Conservation (phyloP, 495 filamentous ascomycete species). For the Cryomyces antarcticus region DNA sequence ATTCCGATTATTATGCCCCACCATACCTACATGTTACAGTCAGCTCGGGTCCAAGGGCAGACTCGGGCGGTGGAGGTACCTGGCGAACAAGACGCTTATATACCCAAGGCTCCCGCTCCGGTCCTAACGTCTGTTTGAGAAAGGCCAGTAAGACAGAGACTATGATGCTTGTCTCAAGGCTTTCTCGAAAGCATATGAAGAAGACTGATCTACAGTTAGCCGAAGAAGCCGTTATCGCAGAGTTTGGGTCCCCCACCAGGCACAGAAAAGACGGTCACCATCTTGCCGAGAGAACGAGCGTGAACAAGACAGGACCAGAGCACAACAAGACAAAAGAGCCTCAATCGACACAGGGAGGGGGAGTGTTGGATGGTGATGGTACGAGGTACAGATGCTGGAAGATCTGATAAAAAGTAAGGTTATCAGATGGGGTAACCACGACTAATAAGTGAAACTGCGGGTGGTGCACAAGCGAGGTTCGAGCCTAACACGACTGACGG, state of each 20-base stretch:
- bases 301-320: too few relatives aligned
- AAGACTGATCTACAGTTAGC: conserved; percentile 32
- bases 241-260: conserved; percentile 19
- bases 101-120: conserved; percentile 29
- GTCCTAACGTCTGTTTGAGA: conserved; percentile 49
- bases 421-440: too few relatives aligned
- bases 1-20: conserved; percentile 41
- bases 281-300: conserved; percentile 15
- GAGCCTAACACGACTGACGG: too few relatives aligned
- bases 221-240: neutral
- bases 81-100: conserved; percentile 55
- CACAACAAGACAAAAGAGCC: too few relatives aligned
- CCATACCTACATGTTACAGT: conserved; percentile 38
- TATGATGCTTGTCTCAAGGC: conserved; percentile 59
- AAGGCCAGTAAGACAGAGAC: conserved; percentile 68
- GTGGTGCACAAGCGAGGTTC: too few relatives aligned
- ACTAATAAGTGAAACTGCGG: too few relatives aligned
- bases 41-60: neutral
- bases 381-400: too few relatives aligned
- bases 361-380: too few relatives aligned
- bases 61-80: conserved; percentile 21
- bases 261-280: conserved; percentile 39
- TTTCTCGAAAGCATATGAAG: conserved; percentile 75
- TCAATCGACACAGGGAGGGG: too few relatives aligned
- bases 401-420: too few relatives aligned